Conservation (phyloP, 1,284 basidiomycete genomes). For the Irpex sp. region DNA sequence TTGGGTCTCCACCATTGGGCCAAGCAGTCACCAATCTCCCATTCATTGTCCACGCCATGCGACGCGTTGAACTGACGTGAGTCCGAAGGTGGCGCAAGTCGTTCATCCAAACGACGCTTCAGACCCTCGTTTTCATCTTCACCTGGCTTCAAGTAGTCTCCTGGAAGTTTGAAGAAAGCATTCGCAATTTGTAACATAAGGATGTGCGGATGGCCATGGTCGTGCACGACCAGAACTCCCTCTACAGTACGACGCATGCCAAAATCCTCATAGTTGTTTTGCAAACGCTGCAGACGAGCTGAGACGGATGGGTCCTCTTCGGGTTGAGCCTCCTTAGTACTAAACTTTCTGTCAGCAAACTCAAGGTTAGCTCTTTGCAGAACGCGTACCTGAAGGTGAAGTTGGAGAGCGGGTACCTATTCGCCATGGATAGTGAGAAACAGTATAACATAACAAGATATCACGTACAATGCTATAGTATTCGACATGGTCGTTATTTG, state of each 20-base stretch:
- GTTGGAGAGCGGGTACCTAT: constrained; percentile 80
- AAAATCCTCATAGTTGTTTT: constrained; percentile 96
- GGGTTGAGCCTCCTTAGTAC: constrained; percentile 91
- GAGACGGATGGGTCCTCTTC: constrained; percentile 96
- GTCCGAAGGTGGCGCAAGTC: constrained; percentile 74
- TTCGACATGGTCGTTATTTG: constrained; percentile 55
- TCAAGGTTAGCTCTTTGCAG: neutral
- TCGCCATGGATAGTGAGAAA: neutral
- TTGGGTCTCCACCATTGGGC: constrained; percentile 98
- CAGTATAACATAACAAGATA: constrained; percentile 24
- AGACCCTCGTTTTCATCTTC: constrained; percentile 92
- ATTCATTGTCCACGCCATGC: constrained; percentile 80
- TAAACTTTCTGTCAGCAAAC: constrained; percentile 25
- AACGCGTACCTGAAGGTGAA: constrained; percentile 73
- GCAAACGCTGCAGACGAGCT: constrained; percentile 82
- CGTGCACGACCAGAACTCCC: constrained; percentile 94
- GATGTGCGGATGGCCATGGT: constrained; percentile 92
- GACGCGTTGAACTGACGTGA: constrained; percentile 66
- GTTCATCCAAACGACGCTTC: constrained; percentile 83
- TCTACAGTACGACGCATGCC: constrained; percentile 95
- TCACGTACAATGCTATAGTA: constrained; percentile 62
- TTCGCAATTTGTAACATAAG: constrained; percentile 98
- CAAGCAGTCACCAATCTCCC: constrained; percentile 93
- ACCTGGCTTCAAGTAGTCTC: constrained; percentile 96
- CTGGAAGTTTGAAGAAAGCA: constrained; percentile 97